phyloP scores from a whole-genome alignment of 1,139 yeast species.

The Magnusiomyces suaveolens region DNA sequence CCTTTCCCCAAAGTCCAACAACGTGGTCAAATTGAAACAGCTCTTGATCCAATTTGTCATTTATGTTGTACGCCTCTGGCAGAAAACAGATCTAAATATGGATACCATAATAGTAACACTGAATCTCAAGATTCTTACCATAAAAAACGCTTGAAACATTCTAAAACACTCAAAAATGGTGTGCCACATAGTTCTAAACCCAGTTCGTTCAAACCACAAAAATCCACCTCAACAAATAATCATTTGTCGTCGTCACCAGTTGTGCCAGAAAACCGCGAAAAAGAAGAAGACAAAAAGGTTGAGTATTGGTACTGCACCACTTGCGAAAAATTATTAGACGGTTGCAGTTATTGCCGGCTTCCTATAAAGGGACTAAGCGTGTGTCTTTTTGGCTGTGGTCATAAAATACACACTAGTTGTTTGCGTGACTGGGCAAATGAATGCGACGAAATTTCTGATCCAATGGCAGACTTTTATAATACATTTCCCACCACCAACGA shows the following conservation, averaged over 20 bases:
- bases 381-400: conserved; percentile 72
- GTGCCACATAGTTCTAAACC: neutral
- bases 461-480: neutral
- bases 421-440: conserved; percentile 50
- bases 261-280: too few relatives aligned
- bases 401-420: conserved; percentile 78
- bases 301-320: conserved; percentile 83
- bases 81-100: conserved; percentile 43
- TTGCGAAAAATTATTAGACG: conserved; percentile 51
- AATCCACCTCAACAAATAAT: too few relatives aligned
- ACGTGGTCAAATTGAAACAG: conserved; percentile 46
- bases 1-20: conserved; percentile 39
- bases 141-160: too few relatives aligned
- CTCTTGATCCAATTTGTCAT: conserved; percentile 57
- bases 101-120: neutral
- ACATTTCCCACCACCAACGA: neutral
- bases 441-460: conserved; percentile 28
- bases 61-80: conserved; percentile 54
- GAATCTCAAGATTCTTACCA: neutral
- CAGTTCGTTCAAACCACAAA: neutral
- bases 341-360: conserved; percentile 72
- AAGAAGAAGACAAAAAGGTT: conserved; percentile 17
- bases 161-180: too few relatives aligned
- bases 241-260: neutral
- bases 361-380: conserved; percentile 68